Conservation (phyloP, 2,329 filamentous ascomycete genomes). For the Venturia effusa region DNA sequence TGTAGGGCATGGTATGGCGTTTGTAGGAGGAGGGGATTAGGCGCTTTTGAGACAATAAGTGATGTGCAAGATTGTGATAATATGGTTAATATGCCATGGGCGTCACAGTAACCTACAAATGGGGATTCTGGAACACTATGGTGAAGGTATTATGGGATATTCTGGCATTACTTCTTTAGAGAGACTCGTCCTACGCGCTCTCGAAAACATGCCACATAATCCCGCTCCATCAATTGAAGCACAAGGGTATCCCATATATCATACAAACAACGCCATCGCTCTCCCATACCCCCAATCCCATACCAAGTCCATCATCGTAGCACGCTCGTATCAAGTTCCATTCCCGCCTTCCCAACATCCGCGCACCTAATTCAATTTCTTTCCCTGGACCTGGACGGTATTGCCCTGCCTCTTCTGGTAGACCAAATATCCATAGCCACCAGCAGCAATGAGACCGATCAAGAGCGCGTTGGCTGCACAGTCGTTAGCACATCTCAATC, state of each 20-base stretch:
- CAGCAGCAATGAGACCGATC: conserved; percentile 6
- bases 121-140: neutral
- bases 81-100: neutral
- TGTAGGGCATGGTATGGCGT: conserved; percentile 7
- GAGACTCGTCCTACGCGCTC: neutral
- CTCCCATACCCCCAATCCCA: neutral
- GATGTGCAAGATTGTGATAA: neutral
- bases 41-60: neutral
- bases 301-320: neutral
- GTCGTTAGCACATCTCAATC: neutral
- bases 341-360: neutral
- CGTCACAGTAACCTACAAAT: neutral
- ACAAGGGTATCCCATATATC: conserved; percentile 1
- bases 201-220: neutral
- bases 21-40: neutral
- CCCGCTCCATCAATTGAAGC: neutral
- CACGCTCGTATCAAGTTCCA: neutral
- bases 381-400: conserved; percentile 9
- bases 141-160: neutral
- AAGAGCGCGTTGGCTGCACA: conserved; percentile 7
- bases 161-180: neutral
- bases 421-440: conserved; percentile 4
- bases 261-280: neutral
- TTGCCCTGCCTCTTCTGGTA: conserved; percentile 9
- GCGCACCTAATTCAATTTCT: conserved; percentile 9